Percentiles rank a stretch among this genome's conserved stretches.
These are phyloP conservation scores for Galerina marginata DNA, from an alignment of 768 basidiomycete genomes.

Conservation along the genomic window DNA sequence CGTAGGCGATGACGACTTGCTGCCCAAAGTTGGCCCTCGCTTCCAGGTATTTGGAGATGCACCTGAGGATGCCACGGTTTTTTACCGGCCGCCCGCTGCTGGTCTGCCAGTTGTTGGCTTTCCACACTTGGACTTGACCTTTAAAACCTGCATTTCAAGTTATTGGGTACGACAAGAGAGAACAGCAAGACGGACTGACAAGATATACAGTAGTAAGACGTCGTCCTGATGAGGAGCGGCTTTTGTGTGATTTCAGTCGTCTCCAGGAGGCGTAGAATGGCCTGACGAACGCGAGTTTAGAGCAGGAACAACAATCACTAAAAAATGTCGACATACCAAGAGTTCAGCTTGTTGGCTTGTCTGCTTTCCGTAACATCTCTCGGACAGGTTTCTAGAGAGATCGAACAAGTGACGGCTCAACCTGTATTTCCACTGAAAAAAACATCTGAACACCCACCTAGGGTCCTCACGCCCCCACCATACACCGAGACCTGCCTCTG, in stretches of 20 bases:
- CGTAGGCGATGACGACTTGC: constrained; percentile 50
- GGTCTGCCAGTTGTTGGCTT: constrained; percentile 52
- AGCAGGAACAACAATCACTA: not conserved
- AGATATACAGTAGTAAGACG: constrained; percentile 82
- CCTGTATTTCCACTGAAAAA: not conserved
- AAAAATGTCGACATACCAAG: constrained; percentile 61
- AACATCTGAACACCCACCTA: not conserved
- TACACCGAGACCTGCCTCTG: not conserved
- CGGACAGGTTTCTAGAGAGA: constrained; percentile 69
- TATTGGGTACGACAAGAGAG: not conserved
- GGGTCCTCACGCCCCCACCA: constrained; percentile 4
- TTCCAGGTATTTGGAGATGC: constrained; percentile 66
- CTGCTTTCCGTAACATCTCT: constrained; percentile 80
- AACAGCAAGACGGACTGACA: constrained; percentile 49
- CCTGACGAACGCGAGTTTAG: constrained; percentile 47
- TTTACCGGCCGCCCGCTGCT: constrained; percentile 62
- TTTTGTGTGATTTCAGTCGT: constrained; percentile 58
- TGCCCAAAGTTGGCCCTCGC: constrained; percentile 58
- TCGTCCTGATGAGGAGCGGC: constrained; percentile 77
- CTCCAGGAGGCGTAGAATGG: constrained; percentile 85
- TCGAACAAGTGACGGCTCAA: not conserved
- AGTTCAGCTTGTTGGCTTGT: constrained; percentile 90
- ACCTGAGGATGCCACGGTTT: constrained; percentile 73
- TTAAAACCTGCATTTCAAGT: constrained; percentile 57
- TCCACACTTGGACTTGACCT: constrained; percentile 73